phyloP scores from a whole-genome alignment of 495 filamentous ascomycete species.

The Penicillium nucicola region DNA sequence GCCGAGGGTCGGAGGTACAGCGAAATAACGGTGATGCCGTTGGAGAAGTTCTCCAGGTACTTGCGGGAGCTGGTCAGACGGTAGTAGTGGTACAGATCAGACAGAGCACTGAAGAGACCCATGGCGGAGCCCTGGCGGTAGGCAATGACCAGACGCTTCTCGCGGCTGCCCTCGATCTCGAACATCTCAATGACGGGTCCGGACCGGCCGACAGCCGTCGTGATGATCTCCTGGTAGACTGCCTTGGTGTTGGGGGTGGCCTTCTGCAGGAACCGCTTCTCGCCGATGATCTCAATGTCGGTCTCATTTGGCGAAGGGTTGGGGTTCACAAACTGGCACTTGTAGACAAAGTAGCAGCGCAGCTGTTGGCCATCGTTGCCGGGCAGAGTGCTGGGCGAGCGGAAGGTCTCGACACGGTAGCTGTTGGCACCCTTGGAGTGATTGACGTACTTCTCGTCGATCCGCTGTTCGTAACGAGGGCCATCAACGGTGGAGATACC shows the following conservation, averaged over 20 bases:
- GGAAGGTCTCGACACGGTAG: slow-evolving; percentile 96
- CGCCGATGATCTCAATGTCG: slow-evolving; percentile 84
- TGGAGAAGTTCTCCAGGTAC: slow-evolving; percentile 98
- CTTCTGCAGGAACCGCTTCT: slow-evolving; percentile 92
- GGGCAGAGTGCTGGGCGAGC: slow-evolving; percentile 70
- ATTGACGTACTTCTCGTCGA: slow-evolving; percentile 93
- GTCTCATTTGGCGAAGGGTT: slow-evolving; percentile 71
- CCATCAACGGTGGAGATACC: slow-evolving; percentile 72
- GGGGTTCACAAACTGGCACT: slow-evolving; percentile 84
- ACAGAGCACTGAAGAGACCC: slow-evolving; percentile 91
- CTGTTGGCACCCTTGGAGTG: slow-evolving; percentile 58
- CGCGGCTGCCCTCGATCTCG: slow-evolving; percentile 84
- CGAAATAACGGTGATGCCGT: slow-evolving; percentile 94
- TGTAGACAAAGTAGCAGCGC: slow-evolving; percentile 97
- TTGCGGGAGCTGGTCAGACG: slow-evolving; percentile 94
- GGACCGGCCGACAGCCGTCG: slow-evolving; percentile 72
- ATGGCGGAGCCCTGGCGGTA: slow-evolving; percentile 90
- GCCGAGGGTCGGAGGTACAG: slow-evolving; percentile 78
- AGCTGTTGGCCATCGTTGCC: slow-evolving; percentile 74
- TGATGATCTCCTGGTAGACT: slow-evolving; percentile 90
- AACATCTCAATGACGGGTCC: slow-evolving; percentile 98
- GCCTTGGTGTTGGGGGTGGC: slow-evolving; percentile 92
- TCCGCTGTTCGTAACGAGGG: slow-evolving; percentile 86
- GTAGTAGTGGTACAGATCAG: slow-evolving; percentile 98
- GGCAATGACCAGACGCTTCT: slow-evolving; percentile 91